These are phyloP conservation scores for Calonectria naviculata DNA, from an alignment of 2,329 filamentous ascomycete species.

Conservation along the genomic window DNA sequence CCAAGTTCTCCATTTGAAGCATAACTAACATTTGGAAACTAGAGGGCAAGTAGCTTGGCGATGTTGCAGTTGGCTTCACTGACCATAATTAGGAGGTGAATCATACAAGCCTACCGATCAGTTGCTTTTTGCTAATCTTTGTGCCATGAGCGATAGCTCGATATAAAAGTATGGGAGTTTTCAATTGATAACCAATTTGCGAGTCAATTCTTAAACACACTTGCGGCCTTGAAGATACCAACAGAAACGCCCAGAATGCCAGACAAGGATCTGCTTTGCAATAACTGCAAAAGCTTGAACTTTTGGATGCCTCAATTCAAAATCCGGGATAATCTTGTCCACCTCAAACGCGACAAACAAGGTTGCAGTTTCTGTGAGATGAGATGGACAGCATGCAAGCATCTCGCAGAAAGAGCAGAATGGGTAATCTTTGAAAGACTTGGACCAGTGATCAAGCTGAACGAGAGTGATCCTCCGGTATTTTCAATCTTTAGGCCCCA, in stretches of 20 bases:
- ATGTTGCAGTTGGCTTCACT: neutral
- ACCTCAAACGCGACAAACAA: neutral
- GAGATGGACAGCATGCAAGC: slow-evolving; percentile 18
- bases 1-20: neutral
- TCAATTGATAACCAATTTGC: neutral
- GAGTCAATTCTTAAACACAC: neutral
- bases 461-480: slow-evolving; percentile 19
- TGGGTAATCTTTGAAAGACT: neutral
- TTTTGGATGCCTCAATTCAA: neutral
- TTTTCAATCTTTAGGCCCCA: slow-evolving; percentile 17
- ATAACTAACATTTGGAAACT: neutral
- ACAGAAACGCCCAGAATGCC: neutral
- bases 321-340: neutral
- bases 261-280: neutral
- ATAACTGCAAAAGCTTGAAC: neutral
- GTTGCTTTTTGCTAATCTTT: neutral
- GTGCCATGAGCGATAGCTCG: neutral
- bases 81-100: neutral
- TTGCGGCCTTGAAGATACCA: neutral
- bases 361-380: slow-evolving; percentile 15
- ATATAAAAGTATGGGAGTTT: neutral
- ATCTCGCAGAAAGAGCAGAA: neutral
- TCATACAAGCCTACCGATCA: neutral
- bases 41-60: neutral
- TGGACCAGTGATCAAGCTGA: slow-evolving; percentile 14